A percentile compares a stretch with the other conserved stretches of the same genome.
phyloP scores from a whole-genome alignment of 805 yeast species.

The Saccharomyces paradoxus region DNA sequence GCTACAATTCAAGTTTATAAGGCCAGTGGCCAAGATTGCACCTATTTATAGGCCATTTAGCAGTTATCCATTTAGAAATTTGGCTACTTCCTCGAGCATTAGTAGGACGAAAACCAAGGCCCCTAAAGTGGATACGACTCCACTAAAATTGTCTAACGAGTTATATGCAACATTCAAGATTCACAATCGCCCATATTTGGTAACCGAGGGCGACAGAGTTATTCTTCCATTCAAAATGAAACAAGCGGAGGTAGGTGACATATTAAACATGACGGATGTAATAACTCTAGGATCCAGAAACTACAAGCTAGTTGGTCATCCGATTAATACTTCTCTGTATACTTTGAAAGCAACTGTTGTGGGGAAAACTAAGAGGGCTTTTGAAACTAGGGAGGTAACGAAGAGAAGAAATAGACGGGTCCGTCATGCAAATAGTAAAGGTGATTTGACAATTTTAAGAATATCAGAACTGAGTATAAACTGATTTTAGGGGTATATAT shows the following conservation, averaged over 20 bases:
- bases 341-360: constrained; percentile 66
- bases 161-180: constrained; percentile 77
- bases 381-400: constrained; percentile 62
- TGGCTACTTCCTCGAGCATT: not conserved
- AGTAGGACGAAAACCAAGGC: not conserved
- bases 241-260: constrained; percentile 76
- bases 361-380: constrained; percentile 79
- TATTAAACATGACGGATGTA: constrained; percentile 64
- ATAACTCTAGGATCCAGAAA: constrained; percentile 79
- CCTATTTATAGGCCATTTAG: not conserved
- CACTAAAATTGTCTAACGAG: constrained; percentile 58
- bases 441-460: constrained; percentile 67
- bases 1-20: not conserved
- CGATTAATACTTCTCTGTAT: constrained; percentile 46
- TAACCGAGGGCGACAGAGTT: constrained; percentile 84
- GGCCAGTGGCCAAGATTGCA: not conserved
- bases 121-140: constrained; percentile 38
- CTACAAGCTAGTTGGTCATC: constrained; percentile 54
- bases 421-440: constrained; percentile 57
- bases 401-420: constrained; percentile 74
- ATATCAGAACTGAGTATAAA: constrained; percentile 62
- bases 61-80: not conserved
- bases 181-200: constrained; percentile 77
- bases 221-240: constrained; percentile 71
- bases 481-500: constrained; percentile 3